A percentile compares a stretch with the other conserved stretches of the same genome.
Conservation (phyloP, 495 filamentous ascomycete species). For the Tuber aestivum region DNA sequence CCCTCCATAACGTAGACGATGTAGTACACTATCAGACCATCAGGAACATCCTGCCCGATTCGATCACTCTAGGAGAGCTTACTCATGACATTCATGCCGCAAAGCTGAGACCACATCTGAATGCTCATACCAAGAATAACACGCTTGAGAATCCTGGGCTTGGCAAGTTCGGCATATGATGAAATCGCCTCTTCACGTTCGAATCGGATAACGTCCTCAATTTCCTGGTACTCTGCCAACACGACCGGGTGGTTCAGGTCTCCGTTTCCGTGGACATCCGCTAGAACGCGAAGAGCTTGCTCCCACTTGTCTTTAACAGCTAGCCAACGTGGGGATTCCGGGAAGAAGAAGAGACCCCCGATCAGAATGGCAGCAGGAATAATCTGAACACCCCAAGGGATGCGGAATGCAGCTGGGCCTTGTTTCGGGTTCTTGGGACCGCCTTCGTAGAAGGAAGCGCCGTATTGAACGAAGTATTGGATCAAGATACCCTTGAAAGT, state of each 20-base stretch:
- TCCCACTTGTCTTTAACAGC: constrained; percentile 71
- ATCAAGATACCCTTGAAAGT: constrained; percentile 43
- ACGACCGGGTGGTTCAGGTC: constrained; percentile 58
- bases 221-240: constrained; percentile 60
- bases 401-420: constrained; percentile 58
- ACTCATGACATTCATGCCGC: constrained; percentile 71
- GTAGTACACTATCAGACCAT: constrained; percentile 52
- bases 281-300: constrained; percentile 59
- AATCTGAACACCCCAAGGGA: constrained; percentile 69
- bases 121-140: constrained; percentile 65
- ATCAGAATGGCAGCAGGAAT: constrained; percentile 62
- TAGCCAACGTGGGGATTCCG: constrained; percentile 69
- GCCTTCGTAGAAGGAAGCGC: constrained; percentile 57
- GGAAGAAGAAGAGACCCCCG: constrained; percentile 63
- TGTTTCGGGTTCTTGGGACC: constrained; percentile 55
- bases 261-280: constrained; percentile 59
- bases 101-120: constrained; percentile 71
- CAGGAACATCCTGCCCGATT: background rate
- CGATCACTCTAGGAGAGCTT: background rate
- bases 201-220: constrained; percentile 58
- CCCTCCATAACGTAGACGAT: constrained; percentile 69
- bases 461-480: constrained; percentile 70
- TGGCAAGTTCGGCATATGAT: constrained; percentile 54
- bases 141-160: constrained; percentile 61
- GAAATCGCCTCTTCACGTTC: constrained; percentile 56